Conservation (phyloP, 164 flowering plant genomes). For the Sextonia rubra region DNA sequence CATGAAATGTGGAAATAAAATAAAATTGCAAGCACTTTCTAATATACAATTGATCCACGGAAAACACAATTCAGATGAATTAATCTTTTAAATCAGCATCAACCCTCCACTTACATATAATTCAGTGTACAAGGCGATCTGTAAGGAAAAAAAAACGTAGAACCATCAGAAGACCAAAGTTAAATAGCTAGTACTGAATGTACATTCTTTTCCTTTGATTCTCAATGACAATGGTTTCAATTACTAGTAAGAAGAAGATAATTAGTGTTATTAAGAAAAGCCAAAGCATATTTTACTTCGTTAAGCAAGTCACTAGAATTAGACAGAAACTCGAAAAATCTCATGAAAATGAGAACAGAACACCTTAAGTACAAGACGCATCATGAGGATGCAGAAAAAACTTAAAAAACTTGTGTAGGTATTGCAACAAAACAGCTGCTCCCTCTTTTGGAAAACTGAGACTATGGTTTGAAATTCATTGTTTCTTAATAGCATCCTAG, state of each 20-base stretch:
- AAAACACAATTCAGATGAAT: background rate
- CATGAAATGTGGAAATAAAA: constrained; percentile 10
- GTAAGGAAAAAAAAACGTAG: constrained; percentile 27
- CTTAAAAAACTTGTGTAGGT: background rate
- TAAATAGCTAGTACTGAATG: background rate
- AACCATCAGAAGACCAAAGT: constrained; percentile 15
- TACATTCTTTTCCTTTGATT: background rate
- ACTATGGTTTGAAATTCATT: background rate
- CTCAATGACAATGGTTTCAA: no score
- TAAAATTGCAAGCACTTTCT: constrained; percentile 1
- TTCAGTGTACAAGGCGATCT: constrained; percentile 71
- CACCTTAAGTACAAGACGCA: background rate
- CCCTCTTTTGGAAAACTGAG: background rate
- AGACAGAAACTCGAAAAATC: background rate
- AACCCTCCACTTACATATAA: constrained; percentile 67
- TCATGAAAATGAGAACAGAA: background rate
- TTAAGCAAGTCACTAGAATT: no score
- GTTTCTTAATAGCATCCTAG: background rate
- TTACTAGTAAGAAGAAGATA: no score
- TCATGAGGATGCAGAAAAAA: background rate
- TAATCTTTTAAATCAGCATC: constrained; percentile 5
- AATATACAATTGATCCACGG: background rate
- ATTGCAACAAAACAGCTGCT: background rate
- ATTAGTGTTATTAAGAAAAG: no score
- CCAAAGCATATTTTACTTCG: no score